Base-by-base conservation (phyloP, 177 flowering plant genomes). In the Tripterygium wilfordii region DNA sequence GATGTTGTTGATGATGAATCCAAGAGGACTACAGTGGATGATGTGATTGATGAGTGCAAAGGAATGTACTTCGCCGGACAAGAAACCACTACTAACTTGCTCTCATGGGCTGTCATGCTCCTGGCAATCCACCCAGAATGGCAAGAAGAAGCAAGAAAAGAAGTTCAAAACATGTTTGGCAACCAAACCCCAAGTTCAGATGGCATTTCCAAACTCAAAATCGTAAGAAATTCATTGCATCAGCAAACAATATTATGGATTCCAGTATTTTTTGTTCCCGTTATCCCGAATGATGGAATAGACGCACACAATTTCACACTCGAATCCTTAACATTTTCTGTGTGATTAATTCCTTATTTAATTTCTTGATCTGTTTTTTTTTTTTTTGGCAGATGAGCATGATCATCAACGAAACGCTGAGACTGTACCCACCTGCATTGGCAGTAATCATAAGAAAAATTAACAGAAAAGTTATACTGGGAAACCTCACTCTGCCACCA, bases 121-220 rank as follows among this genome's bases (percentile, higher is more conserved):
- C 59, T 76, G 24, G 67, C 82, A 24, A 10, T 56, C 20, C 65
- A 78, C 35, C 18, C 58, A 31, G 77, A 71, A n/a, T 80, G 87
- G 84, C 84, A 80, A 60, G 72, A 68, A 8, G 44, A 64, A 48
- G 81, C 70, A 10, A 72, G 83, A 51, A 31, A 63, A 5, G 84
- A 75, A 36, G 76, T 71, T 2, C 22, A 46, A 1, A 28, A 67
- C 12, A 0, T 58, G 4, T 63, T 71, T 48, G 74, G 75, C 7
- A 26, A 39, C 7, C 14, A 56, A 12, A 46, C n/a, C n/a, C n/a
- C n/a, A n/a, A n/a, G n/a, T n/a, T n/a, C n/a, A n/a, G n/a, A n/a
- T n/a, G n/a, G n/a, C n/a, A n/a, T n/a, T n/a, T n/a, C n/a, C n/a
- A n/a, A n/a, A n/a, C n/a, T n/a, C n/a, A n/a, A n/a, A n/a, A 42